Percentiles rank a stretch among this genome's conserved stretches.
Conservation (phyloP, 2,329 filamentous ascomycete species). For the Epichloe festucae region DNA sequence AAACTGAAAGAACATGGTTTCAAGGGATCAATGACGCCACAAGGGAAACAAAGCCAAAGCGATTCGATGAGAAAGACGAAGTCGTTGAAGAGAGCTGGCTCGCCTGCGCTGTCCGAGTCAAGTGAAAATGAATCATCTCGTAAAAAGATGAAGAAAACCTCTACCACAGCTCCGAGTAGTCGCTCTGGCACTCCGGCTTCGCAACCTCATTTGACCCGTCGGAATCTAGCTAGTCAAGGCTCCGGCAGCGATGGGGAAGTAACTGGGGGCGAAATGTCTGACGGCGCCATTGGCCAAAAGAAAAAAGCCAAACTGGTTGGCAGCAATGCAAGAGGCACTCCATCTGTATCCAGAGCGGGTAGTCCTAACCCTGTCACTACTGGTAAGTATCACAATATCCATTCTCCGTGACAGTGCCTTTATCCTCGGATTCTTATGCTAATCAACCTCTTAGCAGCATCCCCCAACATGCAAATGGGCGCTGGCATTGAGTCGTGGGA, state of each 20-base stretch:
- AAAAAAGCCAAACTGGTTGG: constrained; percentile 45
- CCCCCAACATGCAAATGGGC: constrained; percentile 23
- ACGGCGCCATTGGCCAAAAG: constrained; percentile 32
- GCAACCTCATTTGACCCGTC: constrained; percentile 23
- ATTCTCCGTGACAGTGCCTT: not conserved
- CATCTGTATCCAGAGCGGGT: constrained; percentile 45
- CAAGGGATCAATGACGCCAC: constrained; percentile 52
- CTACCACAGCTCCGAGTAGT: constrained; percentile 34
- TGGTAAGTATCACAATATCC: constrained; percentile 19
- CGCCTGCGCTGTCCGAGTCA: constrained; percentile 77
- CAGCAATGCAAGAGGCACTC: constrained; percentile 35
- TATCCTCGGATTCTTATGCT: not conserved
- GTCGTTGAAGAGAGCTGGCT: constrained; percentile 70
- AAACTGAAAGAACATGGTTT: constrained; percentile 44
- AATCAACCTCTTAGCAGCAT: constrained; percentile 12
- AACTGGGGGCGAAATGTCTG: constrained; percentile 55
- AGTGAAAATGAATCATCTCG: constrained; percentile 83
- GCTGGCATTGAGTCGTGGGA: constrained; percentile 35
- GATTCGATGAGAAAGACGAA: constrained; percentile 37
- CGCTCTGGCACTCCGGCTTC: constrained; percentile 43
- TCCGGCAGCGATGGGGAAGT: constrained; percentile 62
- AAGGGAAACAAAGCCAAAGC: constrained; percentile 32
- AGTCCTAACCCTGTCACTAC: constrained; percentile 39
- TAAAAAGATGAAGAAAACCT: constrained; percentile 59
- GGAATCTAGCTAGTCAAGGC: constrained; percentile 34